Evolutionary conservation across 1,139 yeast genomes (phyloP), one percentile per base, ranked within the genome.

Genomic region (Suhomyces anneliseae): DNA sequence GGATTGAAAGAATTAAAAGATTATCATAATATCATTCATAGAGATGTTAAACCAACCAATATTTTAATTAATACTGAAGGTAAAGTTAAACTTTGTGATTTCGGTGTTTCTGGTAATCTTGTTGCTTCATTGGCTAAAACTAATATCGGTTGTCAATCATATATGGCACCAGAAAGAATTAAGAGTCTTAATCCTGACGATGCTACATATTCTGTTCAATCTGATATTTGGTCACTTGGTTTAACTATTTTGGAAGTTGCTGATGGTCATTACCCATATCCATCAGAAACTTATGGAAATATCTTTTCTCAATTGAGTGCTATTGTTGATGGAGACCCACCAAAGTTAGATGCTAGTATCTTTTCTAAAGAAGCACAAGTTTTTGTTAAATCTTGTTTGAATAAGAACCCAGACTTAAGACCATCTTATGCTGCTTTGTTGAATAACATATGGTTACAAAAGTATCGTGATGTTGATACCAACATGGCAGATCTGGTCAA

Each of bases 151-250:
- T 95, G 99, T 66, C 99, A 93, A 68, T 88, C 96, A 6, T 93
- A 93, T 68, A 95, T 95, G 99, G 98, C 99, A 0, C 99, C 99
- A 1, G 99, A 93, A 66, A 79, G 99, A 61, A 95, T 93, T 60
- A 85, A 87, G 65, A 62, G 71, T 2, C 52, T 67, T 42, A 71
- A 59, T 41, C 79, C 79, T 4, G 92, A 87, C 61, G 93, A 83
- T 55, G 77, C 82, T 15, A 84, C 96, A 0, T 93, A 93, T 67
- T 85, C 97, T 1, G 97, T 90, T 10, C 97, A 93, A 63, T 86
- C 96, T 9, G 99, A 95, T 67, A 83, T 93, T 51, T 93, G 99
- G 99, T 90, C 97, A 0, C 70, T 93, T 39, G 99, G 99, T 1
- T 74, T 93, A 49, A 85, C 96, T 29, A 82, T 93, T 19, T 69